Conservation (phyloP, 1,139 yeast genomes). For the Casaregolazyma suthepensis region DNA sequence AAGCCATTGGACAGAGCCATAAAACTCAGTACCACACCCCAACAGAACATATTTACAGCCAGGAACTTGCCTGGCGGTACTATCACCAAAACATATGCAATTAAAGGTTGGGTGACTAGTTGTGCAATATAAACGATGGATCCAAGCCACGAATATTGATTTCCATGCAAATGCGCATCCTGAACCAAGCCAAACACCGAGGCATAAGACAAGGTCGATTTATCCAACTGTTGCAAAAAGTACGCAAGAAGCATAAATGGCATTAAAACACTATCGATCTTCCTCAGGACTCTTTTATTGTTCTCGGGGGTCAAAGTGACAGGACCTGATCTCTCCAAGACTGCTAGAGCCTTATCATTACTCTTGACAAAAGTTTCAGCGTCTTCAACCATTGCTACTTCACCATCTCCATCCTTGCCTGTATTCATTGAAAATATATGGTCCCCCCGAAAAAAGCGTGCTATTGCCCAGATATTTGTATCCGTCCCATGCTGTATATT, state of each 20-base stretch:
- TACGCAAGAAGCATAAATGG: constrained; percentile 36
- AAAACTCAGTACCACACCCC: constrained; percentile 46
- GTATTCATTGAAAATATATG: neutral
- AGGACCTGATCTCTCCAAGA: neutral
- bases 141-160: constrained; percentile 15
- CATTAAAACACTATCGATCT: constrained; percentile 49
- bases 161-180: constrained; percentile 33
- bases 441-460: neutral
- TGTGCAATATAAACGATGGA: constrained; percentile 50
- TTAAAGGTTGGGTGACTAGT: constrained; percentile 39
- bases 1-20: constrained; percentile 44
- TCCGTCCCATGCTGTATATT: neutral
- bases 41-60: constrained; percentile 40
- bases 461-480: neutral
- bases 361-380: neutral
- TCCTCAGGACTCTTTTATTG: constrained; percentile 30
- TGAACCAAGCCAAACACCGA: constrained; percentile 40
- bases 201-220: constrained; percentile 41
- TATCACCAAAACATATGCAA: constrained; percentile 46
- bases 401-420: neutral
- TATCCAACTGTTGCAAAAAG: constrained; percentile 54
- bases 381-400: neutral
- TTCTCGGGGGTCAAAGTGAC: constrained; percentile 1
- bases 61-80: constrained; percentile 50
- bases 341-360: neutral